Evolutionary conservation across 352 stramenopile genomes (phyloP).

Genomic region (Globisporangium paddicum): DNA sequence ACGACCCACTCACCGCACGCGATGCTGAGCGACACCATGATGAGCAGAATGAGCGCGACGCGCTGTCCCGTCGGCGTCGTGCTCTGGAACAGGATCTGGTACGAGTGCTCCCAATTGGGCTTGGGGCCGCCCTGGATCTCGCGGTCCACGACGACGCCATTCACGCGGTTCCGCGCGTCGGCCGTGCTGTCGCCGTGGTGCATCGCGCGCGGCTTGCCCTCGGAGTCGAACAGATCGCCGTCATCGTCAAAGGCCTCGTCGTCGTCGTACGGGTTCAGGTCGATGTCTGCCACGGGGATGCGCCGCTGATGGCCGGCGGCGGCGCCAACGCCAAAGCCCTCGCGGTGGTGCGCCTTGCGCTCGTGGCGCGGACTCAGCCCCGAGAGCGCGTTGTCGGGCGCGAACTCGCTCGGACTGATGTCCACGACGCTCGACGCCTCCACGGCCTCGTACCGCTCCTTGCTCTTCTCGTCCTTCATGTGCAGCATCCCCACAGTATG

Average conservation of each 20-base stretch:
- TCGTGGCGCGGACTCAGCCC: slow-evolving; percentile 32
- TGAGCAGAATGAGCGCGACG: slow-evolving; percentile 60
- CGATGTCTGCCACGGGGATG: slow-evolving; percentile 13
- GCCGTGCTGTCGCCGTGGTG: slow-evolving; percentile 23
- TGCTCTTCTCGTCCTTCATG: slow-evolving; percentile 44
- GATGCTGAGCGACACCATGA: slow-evolving; percentile 68
- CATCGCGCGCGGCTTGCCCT: slow-evolving; percentile 23
- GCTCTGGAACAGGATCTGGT: slow-evolving; percentile 70
- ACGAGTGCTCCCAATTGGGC: slow-evolving; percentile 59
- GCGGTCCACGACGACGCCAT: slow-evolving; percentile 66
- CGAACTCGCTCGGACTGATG: slow-evolving; percentile 34
- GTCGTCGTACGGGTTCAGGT: slow-evolving; percentile 18
- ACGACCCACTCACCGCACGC: slow-evolving; percentile 33
- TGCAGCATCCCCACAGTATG: slow-evolving; percentile 26
- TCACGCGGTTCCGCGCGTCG: slow-evolving; percentile 64
- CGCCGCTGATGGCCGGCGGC: slow-evolving; percentile 2
- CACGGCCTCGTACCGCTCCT: slow-evolving; percentile 34
- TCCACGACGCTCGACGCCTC: slow-evolving; percentile 38
- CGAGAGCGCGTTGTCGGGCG: slow-evolving; percentile 18
- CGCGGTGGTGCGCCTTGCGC: slow-evolving; percentile 16
- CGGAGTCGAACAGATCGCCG: slow-evolving; percentile 26
- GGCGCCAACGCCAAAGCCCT: not conserved
- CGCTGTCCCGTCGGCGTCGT: slow-evolving; percentile 61
- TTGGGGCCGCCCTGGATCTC: slow-evolving; percentile 69
- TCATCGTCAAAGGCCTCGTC: slow-evolving; percentile 19